A percentile compares a stretch with the other conserved stretches of the same genome.
These are phyloP conservation scores for Amesomyces nigricolor DNA, from an alignment of 2,329 filamentous ascomycete species.

Conservation along the genomic window DNA sequence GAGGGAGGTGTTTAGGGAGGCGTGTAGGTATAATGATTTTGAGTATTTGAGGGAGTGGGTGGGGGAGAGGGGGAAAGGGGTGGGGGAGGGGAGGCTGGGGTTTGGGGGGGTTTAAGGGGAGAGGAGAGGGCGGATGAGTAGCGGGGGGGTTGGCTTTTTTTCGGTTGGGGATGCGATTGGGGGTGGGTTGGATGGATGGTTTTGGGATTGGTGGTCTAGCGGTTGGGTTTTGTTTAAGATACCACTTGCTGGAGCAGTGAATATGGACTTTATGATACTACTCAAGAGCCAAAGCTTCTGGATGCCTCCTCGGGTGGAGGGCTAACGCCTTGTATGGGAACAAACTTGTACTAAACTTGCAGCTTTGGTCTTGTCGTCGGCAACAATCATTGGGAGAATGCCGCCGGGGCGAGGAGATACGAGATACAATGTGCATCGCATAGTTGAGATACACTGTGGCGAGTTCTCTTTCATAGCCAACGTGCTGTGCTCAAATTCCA, in stretches of 20 bases:
- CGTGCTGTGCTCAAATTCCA: constrained; percentile 40
- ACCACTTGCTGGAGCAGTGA: not conserved
- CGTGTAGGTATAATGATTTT: constrained; percentile 62
- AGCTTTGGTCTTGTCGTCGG: constrained; percentile 40
- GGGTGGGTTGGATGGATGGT: not conserved
- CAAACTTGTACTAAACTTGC: constrained; percentile 34
- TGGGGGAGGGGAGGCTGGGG: constrained; percentile 8
- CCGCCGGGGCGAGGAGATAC: constrained; percentile 44
- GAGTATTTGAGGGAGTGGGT: constrained; percentile 54
- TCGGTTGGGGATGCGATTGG: not conserved
- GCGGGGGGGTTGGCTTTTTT: not conserved
- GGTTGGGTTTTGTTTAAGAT: not conserved
- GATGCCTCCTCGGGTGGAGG: not conserved
- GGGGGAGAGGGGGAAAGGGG: constrained; percentile 47
- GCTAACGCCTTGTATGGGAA: not conserved
- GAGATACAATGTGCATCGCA: constrained; percentile 45
- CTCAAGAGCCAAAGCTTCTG: no score
- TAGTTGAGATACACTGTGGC: constrained; percentile 38
- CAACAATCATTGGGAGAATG: constrained; percentile 45
- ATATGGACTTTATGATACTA: no score
- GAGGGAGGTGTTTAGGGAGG: constrained; percentile 64
- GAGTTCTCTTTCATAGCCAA: no score
- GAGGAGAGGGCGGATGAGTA: constrained; percentile 20
- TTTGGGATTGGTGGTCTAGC: not conserved
- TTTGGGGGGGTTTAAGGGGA: no score